Conservation (phyloP, 768 basidiomycete species). For the Vishniacozyma victoriae region DNA sequence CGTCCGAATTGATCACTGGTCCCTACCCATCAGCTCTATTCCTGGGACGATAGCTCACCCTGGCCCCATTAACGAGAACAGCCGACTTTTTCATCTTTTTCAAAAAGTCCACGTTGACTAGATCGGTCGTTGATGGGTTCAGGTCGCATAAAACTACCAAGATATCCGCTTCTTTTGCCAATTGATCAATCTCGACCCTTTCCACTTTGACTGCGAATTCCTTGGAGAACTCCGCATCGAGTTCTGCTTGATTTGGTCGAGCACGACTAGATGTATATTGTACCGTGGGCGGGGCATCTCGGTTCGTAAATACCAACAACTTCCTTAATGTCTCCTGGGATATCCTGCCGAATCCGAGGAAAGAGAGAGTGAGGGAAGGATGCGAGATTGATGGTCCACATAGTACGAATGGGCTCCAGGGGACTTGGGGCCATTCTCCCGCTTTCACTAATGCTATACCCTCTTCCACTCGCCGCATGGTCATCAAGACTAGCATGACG, state of each 20-base stretch:
- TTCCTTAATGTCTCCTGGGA: conserved; percentile 75
- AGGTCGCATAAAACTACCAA: conserved; percentile 63
- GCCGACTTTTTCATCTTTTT: conserved; percentile 75
- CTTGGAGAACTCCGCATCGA: conserved; percentile 36
- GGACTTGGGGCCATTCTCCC: conserved; percentile 69
- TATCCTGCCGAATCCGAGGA: conserved; percentile 93
- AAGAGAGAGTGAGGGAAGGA: conserved; percentile 60
- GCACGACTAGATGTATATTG: conserved; percentile 34
- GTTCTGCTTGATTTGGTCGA: conserved; percentile 30
- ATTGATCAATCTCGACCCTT: conserved; percentile 59
- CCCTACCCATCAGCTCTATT: conserved; percentile 42
- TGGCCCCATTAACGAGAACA: conserved; percentile 74
- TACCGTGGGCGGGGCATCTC: conserved; percentile 25
- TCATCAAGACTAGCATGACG: conserved; percentile 90
- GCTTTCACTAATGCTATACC: conserved; percentile 61
- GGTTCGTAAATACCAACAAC: conserved; percentile 64
- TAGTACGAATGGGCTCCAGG: conserved; percentile 76
- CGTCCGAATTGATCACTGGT: conserved; percentile 81
- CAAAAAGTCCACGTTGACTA: conserved; percentile 68
- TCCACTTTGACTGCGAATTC: conserved; percentile 49
- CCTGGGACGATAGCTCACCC: conserved; percentile 50
- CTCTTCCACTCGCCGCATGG: conserved; percentile 69
- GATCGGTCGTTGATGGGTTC: conserved; percentile 58
- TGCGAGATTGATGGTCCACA: conserved; percentile 58
- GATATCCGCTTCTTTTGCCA: conserved; percentile 75